Conservation (phyloP, 2,329 filamentous ascomycete species). For the Cytospora schulzeri region DNA sequence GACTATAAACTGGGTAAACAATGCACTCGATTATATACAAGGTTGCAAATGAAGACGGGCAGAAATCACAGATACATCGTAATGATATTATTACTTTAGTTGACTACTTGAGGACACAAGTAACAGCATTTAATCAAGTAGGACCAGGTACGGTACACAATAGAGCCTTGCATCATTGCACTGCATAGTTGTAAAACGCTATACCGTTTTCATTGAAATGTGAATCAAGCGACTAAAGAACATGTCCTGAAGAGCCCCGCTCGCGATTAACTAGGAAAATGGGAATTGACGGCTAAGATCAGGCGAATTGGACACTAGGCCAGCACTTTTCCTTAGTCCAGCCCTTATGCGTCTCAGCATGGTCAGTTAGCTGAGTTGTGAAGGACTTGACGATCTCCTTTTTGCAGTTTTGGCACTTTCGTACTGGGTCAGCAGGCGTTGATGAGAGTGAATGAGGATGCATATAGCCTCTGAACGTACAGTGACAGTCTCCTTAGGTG, state of each 20-base stretch:
- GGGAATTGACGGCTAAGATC: neutral
- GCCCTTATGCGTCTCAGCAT: constrained; percentile 52
- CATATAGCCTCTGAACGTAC: constrained; percentile 39
- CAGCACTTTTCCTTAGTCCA: constrained; percentile 63
- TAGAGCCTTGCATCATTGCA: too few relatives aligned
- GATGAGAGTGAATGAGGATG: constrained; percentile 24
- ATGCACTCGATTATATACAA: too few relatives aligned
- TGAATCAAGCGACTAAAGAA: neutral
- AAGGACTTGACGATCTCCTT: constrained; percentile 56
- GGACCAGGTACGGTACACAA: too few relatives aligned
- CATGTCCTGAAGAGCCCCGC: neutral
- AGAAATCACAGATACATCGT: too few relatives aligned
- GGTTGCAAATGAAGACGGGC: too few relatives aligned
- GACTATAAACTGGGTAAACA: too few relatives aligned
- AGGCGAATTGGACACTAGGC: constrained; percentile 49
- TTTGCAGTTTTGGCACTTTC: constrained; percentile 52
- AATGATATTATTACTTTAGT: too few relatives aligned
- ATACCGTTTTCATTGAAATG: neutral
- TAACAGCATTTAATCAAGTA: too few relatives aligned
- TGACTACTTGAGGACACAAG: too few relatives aligned
- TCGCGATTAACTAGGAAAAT: neutral
- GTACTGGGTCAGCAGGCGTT: constrained; percentile 22
- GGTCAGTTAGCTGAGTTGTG: constrained; percentile 52
- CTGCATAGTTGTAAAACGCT: too few relatives aligned
- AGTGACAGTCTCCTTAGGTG: constrained; percentile 54